phyloP scores from a whole-genome alignment of 1,284 basidiomycete species.

The Papiliotrema flavescens region DNA sequence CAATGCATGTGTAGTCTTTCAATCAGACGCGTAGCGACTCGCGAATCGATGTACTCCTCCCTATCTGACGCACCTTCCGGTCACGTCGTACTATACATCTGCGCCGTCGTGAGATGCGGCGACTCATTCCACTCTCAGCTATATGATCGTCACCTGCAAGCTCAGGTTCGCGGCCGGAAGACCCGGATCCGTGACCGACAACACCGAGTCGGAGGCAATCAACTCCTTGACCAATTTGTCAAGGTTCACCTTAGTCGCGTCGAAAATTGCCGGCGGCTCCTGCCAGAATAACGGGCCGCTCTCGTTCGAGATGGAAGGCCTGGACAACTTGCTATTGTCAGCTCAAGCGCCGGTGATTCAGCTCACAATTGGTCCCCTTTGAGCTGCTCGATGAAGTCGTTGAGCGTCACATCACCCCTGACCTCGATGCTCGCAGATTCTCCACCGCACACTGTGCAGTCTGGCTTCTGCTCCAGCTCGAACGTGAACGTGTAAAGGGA shows the following conservation, averaged over 20 bases:
- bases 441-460: slow-evolving; percentile 97
- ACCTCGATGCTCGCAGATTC: slow-evolving; percentile 71
- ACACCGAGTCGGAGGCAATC: slow-evolving; percentile 66
- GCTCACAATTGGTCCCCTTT: slow-evolving; percentile 81
- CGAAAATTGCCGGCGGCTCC: slow-evolving; percentile 82
- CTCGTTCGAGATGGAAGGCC: slow-evolving; percentile 72
- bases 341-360: neutral
- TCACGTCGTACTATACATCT: neutral
- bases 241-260: slow-evolving; percentile 82
- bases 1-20: neutral
- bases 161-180: slow-evolving; percentile 77
- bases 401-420: slow-evolving; percentile 68
- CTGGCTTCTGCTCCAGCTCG: slow-evolving; percentile 83
- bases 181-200: slow-evolving; percentile 80
- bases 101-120: neutral
- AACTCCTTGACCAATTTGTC: slow-evolving; percentile 79
- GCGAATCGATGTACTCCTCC: too few relatives aligned
- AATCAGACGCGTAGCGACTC: neutral
- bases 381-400: slow-evolving; percentile 78
- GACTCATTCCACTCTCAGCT: neutral
- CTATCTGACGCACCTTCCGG: too few relatives aligned
- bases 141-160: neutral
- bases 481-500: slow-evolving; percentile 98
- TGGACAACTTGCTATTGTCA: slow-evolving; percentile 77
- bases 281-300: slow-evolving; percentile 78